Percentiles rank a stretch among this genome's conserved stretches.
Conservation (phyloP, 2,329 filamentous ascomycete species). For the Colletotrichum plurivorum region DNA sequence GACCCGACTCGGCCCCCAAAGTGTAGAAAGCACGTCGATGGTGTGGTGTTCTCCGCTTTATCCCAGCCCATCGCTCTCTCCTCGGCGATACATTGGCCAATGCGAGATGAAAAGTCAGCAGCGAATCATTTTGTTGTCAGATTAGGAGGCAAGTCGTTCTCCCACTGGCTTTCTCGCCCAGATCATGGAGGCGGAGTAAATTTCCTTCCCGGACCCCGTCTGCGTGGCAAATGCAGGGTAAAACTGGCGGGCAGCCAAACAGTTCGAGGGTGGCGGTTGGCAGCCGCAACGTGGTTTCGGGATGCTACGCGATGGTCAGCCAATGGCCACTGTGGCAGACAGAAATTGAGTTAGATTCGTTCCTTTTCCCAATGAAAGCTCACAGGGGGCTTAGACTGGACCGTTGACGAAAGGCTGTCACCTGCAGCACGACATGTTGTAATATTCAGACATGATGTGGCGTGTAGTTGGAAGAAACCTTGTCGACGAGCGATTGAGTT, state of each 20-base stretch:
- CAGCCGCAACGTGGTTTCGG: conserved; percentile 7
- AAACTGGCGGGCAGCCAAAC: not conserved
- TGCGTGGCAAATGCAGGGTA: too few relatives aligned
- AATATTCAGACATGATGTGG: not conserved
- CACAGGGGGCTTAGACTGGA: not conserved
- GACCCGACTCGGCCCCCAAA: conserved; percentile 3
- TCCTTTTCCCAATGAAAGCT: not conserved
- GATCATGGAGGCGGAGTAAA: too few relatives aligned
- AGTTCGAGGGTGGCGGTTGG: conserved; percentile 3
- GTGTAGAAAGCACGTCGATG: not conserved
- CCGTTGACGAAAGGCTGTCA: not conserved
- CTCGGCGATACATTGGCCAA: conserved; percentile 25
- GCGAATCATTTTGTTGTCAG: not conserved
- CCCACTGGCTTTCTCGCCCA: not conserved
- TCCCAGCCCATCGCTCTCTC: conserved; percentile 24
- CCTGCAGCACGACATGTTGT: not conserved
- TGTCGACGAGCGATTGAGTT: conserved; percentile 13
- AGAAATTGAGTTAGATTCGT: not conserved
- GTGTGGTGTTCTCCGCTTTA: conserved; percentile 5
- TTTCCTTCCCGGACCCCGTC: too few relatives aligned
- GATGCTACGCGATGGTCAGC: not conserved
- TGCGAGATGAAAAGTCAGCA: not conserved
- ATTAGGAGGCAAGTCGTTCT: not conserved
- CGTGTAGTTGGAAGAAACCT: conserved; percentile 34
- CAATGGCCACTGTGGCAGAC: conserved; percentile 15